Percentiles rank a stretch among this genome's conserved stretches.
These are phyloP conservation scores for Lonicera japonica DNA, from an alignment of 129 eudicot species.

Conservation along the genomic window DNA sequence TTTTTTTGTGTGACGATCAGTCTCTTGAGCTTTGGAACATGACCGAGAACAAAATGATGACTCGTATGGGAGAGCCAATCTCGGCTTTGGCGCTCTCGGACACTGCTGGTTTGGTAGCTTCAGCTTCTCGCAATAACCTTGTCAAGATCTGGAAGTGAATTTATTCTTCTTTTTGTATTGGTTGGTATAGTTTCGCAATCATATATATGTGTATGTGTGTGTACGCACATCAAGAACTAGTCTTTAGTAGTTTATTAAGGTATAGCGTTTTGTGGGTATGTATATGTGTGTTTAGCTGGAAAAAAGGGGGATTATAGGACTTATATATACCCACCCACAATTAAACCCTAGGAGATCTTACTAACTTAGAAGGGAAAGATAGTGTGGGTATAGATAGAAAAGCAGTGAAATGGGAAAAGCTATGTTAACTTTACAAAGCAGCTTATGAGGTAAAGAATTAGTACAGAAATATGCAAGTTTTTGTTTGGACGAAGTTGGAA, in stretches of 20 bases:
- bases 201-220: too few relatives aligned
- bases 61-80: constrained; percentile 36
- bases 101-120: constrained; percentile 46
- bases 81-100: constrained; percentile 42
- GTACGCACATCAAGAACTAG: neutral
- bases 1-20: constrained; percentile 19
- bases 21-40: constrained; percentile 69
- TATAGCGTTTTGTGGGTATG: neutral
- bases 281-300: neutral
- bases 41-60: constrained; percentile 60
- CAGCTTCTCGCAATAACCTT: constrained; percentile 39
- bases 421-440: too few relatives aligned
- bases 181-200: neutral
- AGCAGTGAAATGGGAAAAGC: too few relatives aligned
- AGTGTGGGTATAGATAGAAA: too few relatives aligned
- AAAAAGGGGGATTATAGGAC: neutral
- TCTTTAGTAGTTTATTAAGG: neutral
- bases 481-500: too few relatives aligned
- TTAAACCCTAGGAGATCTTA: too few relatives aligned
- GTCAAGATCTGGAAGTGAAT: constrained; percentile 66
- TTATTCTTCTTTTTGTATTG: neutral
- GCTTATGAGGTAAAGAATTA: too few relatives aligned
- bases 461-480: too few relatives aligned
- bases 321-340: too few relatives aligned
- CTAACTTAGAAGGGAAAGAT: too few relatives aligned